Conservation (phyloP, 2,329 filamentous ascomycete species). For the Microdochium bolleyi region DNA sequence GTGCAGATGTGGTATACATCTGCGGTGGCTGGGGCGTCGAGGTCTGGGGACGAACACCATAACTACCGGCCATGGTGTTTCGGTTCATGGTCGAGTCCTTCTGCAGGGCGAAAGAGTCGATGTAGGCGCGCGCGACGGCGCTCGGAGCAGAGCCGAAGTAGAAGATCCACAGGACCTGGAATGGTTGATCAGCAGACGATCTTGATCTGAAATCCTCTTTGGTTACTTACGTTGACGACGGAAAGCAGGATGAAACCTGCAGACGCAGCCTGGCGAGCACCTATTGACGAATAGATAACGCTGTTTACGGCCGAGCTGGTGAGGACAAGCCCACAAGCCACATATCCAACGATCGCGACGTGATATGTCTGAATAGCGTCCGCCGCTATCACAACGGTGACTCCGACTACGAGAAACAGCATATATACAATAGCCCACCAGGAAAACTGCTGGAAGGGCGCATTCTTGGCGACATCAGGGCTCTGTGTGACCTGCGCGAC, state of each 20-base stretch:
- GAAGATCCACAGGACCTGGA: constrained; percentile 93
- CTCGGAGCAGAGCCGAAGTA: constrained; percentile 94
- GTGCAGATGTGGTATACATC: constrained; percentile 87
- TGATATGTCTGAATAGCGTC: constrained; percentile 83
- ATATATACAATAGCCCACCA: constrained; percentile 91
- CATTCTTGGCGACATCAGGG: constrained; percentile 31
- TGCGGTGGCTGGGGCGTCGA: constrained; percentile 73
- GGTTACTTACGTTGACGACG: constrained; percentile 72
- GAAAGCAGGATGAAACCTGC: constrained; percentile 91
- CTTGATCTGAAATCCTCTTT: too few relatives aligned
- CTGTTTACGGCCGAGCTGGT: constrained; percentile 81
- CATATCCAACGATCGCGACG: constrained; percentile 83
- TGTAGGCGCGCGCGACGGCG: constrained; percentile 77
- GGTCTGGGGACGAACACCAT: constrained; percentile 73
- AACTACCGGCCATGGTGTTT: constrained; percentile 66
- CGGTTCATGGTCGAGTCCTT: constrained; percentile 70
- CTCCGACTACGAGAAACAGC: constrained; percentile 71
- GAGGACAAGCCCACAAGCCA: constrained; percentile 75
- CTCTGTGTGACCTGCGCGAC: constrained; percentile 53
- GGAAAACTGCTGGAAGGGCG: constrained; percentile 70
- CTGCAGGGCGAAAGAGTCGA: constrained; percentile 90
- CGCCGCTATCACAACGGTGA: constrained; percentile 76
- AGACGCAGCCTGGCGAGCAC: constrained; percentile 74
- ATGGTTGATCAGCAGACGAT: neutral
- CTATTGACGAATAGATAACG: constrained; percentile 68